Evolutionary conservation across 1,284 basidiomycete species (phyloP).

Genomic region (Ceratobasidium sp.): DNA sequence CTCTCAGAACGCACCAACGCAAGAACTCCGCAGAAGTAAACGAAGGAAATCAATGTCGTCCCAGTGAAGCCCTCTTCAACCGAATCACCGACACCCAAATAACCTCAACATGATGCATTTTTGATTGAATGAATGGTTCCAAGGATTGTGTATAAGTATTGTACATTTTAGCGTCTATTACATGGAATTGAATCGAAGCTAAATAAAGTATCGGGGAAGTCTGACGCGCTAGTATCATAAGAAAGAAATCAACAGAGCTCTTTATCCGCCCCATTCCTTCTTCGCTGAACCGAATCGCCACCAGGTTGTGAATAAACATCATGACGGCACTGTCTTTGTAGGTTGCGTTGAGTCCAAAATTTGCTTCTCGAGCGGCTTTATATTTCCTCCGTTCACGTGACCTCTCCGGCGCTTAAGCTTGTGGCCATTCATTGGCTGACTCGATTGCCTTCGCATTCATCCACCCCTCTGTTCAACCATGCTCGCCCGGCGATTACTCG

Average conservation of each 20-base stretch:
- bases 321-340: conserved; percentile 31
- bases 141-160: not conserved
- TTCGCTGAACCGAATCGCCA: conserved; percentile 38
- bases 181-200: not conserved
- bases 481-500: not conserved
- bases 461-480: not conserved
- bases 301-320: conserved; percentile 15
- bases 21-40: conserved; percentile 31
- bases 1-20: not conserved
- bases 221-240: conserved; percentile 30
- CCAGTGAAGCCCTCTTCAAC: not conserved
- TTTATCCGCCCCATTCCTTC: conserved; percentile 34
- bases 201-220: conserved; percentile 34
- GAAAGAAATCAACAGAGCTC: conserved; percentile 8
- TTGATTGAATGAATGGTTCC: not conserved
- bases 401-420: not conserved
- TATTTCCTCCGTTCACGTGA: conserved; percentile 21
- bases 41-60: conserved; percentile 23
- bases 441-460: conserved; percentile 1
- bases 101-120: not conserved
- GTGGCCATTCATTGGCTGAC: not conserved
- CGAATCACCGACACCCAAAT: not conserved
- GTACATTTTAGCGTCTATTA: not conserved
- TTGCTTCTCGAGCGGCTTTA: conserved; percentile 1
- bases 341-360: conserved; percentile 28